phyloP scores from a whole-genome alignment of 2,329 filamentous ascomycete genomes.

The Cadophora malorum region DNA sequence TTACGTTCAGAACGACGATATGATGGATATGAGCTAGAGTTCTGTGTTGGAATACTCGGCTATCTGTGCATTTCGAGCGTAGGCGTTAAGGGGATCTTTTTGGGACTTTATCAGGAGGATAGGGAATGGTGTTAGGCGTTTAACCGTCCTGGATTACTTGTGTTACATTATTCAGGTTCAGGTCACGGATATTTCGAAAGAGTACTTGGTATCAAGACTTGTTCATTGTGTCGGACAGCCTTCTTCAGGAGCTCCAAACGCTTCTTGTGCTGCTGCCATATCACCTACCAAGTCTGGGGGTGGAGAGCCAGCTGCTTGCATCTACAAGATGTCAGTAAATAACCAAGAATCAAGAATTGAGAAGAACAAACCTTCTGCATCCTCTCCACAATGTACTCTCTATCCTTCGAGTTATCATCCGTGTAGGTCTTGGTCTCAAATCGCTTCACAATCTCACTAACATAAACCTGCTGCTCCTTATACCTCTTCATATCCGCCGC shows the following conservation, averaged over 20 bases:
- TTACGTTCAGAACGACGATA: constrained; percentile 42
- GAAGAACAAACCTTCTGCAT: constrained; percentile 85
- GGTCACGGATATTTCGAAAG: constrained; percentile 18
- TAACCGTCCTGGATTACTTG: constrained; percentile 21
- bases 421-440: constrained; percentile 85
- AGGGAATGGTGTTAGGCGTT: constrained; percentile 26
- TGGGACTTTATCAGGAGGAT: constrained; percentile 19
- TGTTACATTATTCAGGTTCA: constrained; percentile 14
- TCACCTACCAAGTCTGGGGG: constrained; percentile 91
- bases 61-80: constrained; percentile 33
- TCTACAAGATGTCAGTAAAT: constrained; percentile 60
- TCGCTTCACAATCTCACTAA: constrained; percentile 84
- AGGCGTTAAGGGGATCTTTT: constrained; percentile 36
- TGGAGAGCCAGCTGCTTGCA: constrained; percentile 94
- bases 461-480: constrained; percentile 78
- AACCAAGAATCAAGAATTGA: constrained; percentile 22
- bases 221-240: constrained; percentile 66
- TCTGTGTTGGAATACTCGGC: constrained; percentile 8
- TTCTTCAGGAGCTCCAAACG: constrained; percentile 65
- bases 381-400: constrained; percentile 92
- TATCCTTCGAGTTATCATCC: constrained; percentile 80
- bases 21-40: constrained; percentile 42
- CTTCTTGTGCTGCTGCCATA: constrained; percentile 82
- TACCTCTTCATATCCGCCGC: constrained; percentile 81
- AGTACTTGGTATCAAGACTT: constrained; percentile 26